phyloP scores from a whole-genome alignment of 805 yeast genomes.

The Candida hungchunana region DNA sequence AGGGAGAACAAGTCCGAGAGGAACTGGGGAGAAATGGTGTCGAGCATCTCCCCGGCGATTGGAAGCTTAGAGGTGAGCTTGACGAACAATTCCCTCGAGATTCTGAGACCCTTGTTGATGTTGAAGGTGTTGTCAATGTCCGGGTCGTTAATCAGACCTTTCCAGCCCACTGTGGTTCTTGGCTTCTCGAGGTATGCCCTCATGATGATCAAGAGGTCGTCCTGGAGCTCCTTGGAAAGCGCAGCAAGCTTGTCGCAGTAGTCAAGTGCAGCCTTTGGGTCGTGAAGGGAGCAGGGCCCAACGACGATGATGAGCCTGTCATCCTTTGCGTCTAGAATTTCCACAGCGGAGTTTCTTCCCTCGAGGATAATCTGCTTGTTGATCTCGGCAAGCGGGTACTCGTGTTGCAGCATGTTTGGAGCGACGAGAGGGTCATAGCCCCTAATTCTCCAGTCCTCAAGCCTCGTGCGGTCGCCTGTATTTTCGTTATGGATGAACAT shows the following conservation, averaged over 20 bases:
- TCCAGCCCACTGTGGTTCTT: conserved; percentile 99
- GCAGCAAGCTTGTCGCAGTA: conserved; percentile 66
- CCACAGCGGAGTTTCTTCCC: conserved; percentile 73
- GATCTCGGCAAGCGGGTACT: conserved; percentile 60
- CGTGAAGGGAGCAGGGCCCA: conserved; percentile 98
- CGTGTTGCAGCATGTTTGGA: conserved; percentile 88
- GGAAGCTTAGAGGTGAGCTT: conserved; percentile 82
- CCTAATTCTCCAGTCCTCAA: conserved; percentile 73
- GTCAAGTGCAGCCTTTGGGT: conserved; percentile 86
- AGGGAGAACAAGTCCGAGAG: conserved; percentile 88
- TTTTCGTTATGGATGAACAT: conserved; percentile 86
- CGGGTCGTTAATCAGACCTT: conserved; percentile 96
- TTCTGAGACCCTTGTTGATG: conserved; percentile 90
- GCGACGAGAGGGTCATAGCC: conserved; percentile 97
- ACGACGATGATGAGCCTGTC: conserved; percentile 86
- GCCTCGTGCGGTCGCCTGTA: conserved; percentile 75
- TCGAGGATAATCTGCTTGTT: conserved; percentile 60
- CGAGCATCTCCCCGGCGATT: conserved; percentile 96
- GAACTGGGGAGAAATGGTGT: conserved; percentile 95
- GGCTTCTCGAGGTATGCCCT: conserved; percentile 98
- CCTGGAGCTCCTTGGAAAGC: conserved; percentile 56
- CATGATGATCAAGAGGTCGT: conserved; percentile 85
- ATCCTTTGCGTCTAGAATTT: conserved; percentile 73
- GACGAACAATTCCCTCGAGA: conserved; percentile 81
- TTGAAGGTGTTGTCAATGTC: conserved; percentile 90